These are phyloP conservation scores for Margaritispora aquatica DNA, from an alignment of 495 filamentous ascomycete species.

Conservation along the genomic window DNA sequence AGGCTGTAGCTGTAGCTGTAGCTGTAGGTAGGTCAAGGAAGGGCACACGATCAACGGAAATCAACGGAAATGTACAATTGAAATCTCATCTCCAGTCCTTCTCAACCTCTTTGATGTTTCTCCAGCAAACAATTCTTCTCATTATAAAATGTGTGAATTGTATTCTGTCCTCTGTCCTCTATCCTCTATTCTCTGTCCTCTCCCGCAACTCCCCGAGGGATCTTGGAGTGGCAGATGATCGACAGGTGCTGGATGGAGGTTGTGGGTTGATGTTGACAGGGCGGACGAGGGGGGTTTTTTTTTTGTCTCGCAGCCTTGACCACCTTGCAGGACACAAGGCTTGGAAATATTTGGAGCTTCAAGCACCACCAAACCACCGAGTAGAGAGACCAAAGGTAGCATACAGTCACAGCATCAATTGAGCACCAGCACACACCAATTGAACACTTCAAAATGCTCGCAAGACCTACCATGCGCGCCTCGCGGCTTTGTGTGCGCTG, in stretches of 20 bases:
- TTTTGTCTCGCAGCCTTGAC: background rate
- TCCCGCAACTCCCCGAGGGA: background rate
- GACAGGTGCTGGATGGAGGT: background rate
- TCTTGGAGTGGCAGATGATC: background rate
- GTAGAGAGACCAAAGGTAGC: too few relatives aligned
- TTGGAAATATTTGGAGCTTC: background rate
- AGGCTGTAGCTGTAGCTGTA: too few relatives aligned
- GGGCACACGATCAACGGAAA: background rate
- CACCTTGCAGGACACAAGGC: background rate
- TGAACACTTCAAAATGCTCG: background rate
- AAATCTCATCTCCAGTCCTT: background rate
- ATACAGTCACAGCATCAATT: background rate
- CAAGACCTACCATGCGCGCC: constrained; percentile 12
- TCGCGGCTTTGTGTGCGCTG: constrained; percentile 13
- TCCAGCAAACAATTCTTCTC: background rate
- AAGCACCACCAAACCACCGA: too few relatives aligned
- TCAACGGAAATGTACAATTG: background rate
- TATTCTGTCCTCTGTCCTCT: background rate
- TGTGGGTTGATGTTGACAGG: background rate
- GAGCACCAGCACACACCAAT: background rate
- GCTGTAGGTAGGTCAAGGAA: background rate
- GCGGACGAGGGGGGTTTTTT: background rate
- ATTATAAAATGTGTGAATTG: too few relatives aligned
- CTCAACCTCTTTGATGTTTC: background rate
- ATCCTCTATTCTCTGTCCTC: background rate